Evolutionary conservation across 352 stramenopile genomes (phyloP), one percentile per base, ranked within the genome.

Genomic region (Globisporangium paroecandrum): DNA sequence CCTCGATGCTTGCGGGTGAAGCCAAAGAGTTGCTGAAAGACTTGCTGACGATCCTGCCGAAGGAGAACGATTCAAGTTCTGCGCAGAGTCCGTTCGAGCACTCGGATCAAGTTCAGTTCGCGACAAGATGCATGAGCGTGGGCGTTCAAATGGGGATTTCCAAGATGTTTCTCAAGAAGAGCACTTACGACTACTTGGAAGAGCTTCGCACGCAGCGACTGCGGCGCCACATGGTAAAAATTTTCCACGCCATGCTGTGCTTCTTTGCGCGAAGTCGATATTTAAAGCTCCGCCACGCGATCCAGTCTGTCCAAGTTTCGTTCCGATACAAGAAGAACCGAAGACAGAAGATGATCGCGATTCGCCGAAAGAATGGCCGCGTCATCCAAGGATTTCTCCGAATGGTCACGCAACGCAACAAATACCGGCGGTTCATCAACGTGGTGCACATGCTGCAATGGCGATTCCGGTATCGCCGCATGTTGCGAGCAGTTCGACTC

Each of bases 101-200:
- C 69, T 88, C 82, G 20, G 80, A 92, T 27, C 82, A 92, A 68
- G 77, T 76, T 7, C 77, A 90, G 41, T 93, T 93, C 49, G 69
- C 78, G 2, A 81, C 74, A 6, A 74, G 77, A 46, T 94, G 83
- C 36, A 76, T 90, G n/a, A 43, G 72, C 0, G 82, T 83, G 20
- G 85, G 85, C 12, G 67, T 92, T 68, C 96, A 99, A 72, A 97
- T 98, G 76, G 97, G 97, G 27, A 89, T 91, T 60, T 93, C 95
- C 2, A 99, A 99, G 75, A 96, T 99, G 65, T 99, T 99, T 71
- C 71, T 99, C 49, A 97, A 97, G 58, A 89, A 93, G 65, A 76
- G 87, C 56, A 86, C 97, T 20, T 97, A 97, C 34, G 87, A 95
- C 27, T 93, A 93, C 49, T 81, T 99, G 12, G 93, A 98, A 71